Conservation (phyloP, 2,329 filamentous ascomycete genomes). For the Penicillium sp. region DNA sequence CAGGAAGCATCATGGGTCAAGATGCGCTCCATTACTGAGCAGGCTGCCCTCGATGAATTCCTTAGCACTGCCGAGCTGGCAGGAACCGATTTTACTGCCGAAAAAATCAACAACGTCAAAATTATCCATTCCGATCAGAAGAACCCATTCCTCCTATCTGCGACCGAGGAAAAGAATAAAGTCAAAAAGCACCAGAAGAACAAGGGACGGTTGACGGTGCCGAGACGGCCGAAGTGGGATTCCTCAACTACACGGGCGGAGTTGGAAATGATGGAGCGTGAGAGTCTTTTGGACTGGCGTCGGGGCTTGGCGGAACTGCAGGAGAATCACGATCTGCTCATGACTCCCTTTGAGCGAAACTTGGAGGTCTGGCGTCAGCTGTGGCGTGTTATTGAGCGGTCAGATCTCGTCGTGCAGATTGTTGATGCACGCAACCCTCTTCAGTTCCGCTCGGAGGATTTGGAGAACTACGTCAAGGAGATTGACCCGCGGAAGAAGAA, state of each 20-base stretch:
- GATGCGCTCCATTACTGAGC: conserved; percentile 98
- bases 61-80: conserved; percentile 91
- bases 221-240: conserved; percentile 85
- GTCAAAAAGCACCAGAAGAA: conserved; percentile 80
- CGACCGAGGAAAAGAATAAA: conserved; percentile 72
- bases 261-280: conserved; percentile 72
- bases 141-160: conserved; percentile 87
- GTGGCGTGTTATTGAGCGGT: conserved; percentile 96
- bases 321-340: conserved; percentile 86
- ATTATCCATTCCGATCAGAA: conserved; percentile 96
- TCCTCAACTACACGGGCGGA: conserved; percentile 75
- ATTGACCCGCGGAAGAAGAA: conserved; percentile 86
- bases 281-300: conserved; percentile 80
- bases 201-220: conserved; percentile 74
- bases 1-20: conserved; percentile 96
- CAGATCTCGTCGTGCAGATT: conserved; percentile 94
- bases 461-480: conserved; percentile 91
- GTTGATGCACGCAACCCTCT: conserved; percentile 94
- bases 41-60: conserved; percentile 94
- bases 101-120: conserved; percentile 98
- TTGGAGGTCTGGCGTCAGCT: conserved; percentile 96
- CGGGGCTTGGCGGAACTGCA: conserved; percentile 86
- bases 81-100: conserved; percentile 97
- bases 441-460: conserved; percentile 87
- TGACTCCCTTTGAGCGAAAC: conserved; percentile 98